Base-by-base conservation (phyloP, 305 asterid genomes). In the Rubia tinctorum region DNA sequence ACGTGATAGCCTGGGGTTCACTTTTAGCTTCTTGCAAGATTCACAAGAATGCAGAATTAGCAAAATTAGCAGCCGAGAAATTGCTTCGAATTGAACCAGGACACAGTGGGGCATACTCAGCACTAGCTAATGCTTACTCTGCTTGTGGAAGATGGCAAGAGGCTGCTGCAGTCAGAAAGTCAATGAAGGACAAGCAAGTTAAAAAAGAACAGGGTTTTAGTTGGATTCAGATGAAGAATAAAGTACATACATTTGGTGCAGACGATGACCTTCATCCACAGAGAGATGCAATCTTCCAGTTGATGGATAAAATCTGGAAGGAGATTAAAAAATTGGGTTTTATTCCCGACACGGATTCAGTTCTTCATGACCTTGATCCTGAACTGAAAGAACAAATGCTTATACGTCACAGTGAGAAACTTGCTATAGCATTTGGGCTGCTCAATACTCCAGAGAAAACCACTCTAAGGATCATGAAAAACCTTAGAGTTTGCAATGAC, bases 141-240 rank as follows among this genome's bases (percentile, higher is more conserved):
- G n/a, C 89, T 76, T 86, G 96, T 75, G 91, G 91, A 40, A 90
- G 84, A 82, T 90, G 96, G 97, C 83, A 78, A 4, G 93, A 90
- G 73, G 98, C 98, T 27, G 96, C 95, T 34, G 78, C 56, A 65
- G 80, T 89, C 14, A 84, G 98, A 80, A 90, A 88, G 81, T 85
- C 85, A 45, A 92, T 92, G 98, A 92, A 88, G 80, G 89, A 88
- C 75, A 89, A 85, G 71, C 81, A 84, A 63, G 95, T 92, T 70
- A 92, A 88, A 89, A 92, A 92, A 84, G 97, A 90, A 44, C 93
- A 90, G 81, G 96, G 98, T 49, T 78, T 93, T 39, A 93, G 98
- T 79, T 89, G 98, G 98, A 71, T 91, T 77, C 91, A 89, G 69
- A 75, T 93, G 66, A 89, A 84, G 84, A 88, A 85, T 43, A 78